These are phyloP conservation scores for Cytauxzoon felis DNA, from an alignment of 169 alveolate genomes.

Conservation along the genomic window DNA sequence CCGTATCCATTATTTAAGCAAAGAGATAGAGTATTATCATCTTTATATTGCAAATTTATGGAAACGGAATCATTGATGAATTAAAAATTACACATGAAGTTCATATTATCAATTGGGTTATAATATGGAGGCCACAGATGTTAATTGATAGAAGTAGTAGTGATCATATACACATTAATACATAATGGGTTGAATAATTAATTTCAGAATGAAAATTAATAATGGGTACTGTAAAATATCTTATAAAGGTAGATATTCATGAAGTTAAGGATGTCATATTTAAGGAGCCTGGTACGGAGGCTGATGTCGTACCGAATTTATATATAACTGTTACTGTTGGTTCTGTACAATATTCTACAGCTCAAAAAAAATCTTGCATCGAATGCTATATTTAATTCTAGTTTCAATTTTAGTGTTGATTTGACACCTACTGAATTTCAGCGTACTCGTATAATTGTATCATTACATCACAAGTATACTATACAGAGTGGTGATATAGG, in stretches of 20 bases:
- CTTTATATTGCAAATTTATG: no score
- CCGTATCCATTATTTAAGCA: conserved; percentile 44
- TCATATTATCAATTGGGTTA: no score
- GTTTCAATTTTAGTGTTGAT: conserved; percentile 75
- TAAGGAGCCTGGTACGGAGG: conserved; percentile 74
- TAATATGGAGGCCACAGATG: no score
- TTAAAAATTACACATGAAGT: no score
- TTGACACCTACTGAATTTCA: conserved; percentile 70
- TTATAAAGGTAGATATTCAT: conserved; percentile 79
- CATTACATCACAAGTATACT: conserved; percentile 75
- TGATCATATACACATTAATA: no score
- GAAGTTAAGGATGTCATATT: conserved; percentile 79
- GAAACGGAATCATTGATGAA: no score
- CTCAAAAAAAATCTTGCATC: conserved; percentile 70
- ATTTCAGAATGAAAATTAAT: not conserved
- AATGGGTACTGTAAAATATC: conserved; percentile 64
- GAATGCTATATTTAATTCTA: conserved; percentile 73
- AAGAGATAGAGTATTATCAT: no score
- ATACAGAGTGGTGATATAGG: conserved; percentile 79
- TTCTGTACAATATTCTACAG: conserved; percentile 60
- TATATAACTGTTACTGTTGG: conserved; percentile 66
- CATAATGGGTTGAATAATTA: no score
- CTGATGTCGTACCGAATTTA: conserved; percentile 76
- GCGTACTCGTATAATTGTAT: conserved; percentile 73
- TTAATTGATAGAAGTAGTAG: no score